Conservation (phyloP, 2,329 filamentous ascomycete species). For the Xylaria sp. region DNA sequence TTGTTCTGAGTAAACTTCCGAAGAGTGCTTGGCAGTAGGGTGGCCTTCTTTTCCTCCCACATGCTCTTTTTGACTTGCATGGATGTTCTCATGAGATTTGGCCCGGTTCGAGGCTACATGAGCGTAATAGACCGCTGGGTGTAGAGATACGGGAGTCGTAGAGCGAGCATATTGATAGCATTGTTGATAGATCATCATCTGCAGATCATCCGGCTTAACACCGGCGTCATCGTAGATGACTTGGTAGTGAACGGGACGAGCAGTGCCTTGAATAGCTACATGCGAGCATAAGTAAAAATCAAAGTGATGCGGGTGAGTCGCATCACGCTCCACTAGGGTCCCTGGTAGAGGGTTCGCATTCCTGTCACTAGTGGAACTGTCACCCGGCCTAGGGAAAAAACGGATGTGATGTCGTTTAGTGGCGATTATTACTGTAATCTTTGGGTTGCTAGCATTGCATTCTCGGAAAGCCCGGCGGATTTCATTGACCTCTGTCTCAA, state of each 20-base stretch:
- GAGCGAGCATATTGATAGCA: slow-evolving; percentile 94
- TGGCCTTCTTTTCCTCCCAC: slow-evolving; percentile 55
- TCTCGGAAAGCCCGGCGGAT: slow-evolving; percentile 71
- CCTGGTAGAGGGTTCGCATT: slow-evolving; percentile 88
- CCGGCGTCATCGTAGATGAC: slow-evolving; percentile 85
- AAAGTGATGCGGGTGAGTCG: slow-evolving; percentile 91
- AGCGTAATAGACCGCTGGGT: slow-evolving; percentile 94
- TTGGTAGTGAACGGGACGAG: slow-evolving; percentile 91
- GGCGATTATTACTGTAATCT: slow-evolving; percentile 87
- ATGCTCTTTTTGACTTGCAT: slow-evolving; percentile 59
- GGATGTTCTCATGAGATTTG: slow-evolving; percentile 73
- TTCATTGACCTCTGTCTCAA: slow-evolving; percentile 79
- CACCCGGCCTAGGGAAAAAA: slow-evolving; percentile 78
- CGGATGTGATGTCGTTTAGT: slow-evolving; percentile 96
- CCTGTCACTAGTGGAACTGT: slow-evolving; percentile 66
- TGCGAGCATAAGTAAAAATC: slow-evolving; percentile 80
- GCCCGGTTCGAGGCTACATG: slow-evolving; percentile 88
- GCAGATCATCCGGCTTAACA: slow-evolving; percentile 74
- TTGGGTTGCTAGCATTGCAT: slow-evolving; percentile 57
- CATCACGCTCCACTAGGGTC: slow-evolving; percentile 85
- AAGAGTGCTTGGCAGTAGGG: slow-evolving; percentile 46
- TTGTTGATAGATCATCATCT: slow-evolving; percentile 92
- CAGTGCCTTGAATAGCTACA: slow-evolving; percentile 89
- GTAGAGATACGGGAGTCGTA: slow-evolving; percentile 89
- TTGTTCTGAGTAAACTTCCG: slow-evolving; percentile 38